Evolutionary conservation across 2,329 filamentous ascomycete species (phyloP).

Genomic region (Colletotrichum endophyticum): DNA sequence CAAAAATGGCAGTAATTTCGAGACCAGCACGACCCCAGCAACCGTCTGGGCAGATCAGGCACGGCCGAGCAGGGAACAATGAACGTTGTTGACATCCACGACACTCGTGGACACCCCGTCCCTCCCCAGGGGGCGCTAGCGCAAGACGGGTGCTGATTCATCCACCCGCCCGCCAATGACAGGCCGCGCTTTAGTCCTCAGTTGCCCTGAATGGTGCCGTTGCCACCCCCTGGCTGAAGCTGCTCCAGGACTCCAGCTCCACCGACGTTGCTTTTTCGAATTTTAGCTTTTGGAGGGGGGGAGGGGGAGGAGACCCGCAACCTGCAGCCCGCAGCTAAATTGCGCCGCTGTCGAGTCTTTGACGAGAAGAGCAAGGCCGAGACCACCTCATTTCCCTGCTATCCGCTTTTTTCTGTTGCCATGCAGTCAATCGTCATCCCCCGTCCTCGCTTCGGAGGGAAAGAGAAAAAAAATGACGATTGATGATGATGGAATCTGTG

Average conservation of each 20-base stretch:
- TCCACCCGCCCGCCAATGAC: neutral
- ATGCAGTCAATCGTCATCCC: neutral
- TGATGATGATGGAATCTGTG: neutral
- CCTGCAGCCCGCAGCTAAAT: neutral
- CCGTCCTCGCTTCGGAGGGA: neutral
- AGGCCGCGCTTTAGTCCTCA: neutral
- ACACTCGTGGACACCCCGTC: neutral
- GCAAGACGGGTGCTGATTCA: neutral
- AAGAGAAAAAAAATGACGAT: neutral
- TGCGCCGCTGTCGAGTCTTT: neutral
- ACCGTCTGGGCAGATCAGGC: constrained; percentile 13
- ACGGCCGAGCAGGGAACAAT: neutral
- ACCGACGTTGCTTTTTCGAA: neutral
- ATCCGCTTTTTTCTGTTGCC: neutral
- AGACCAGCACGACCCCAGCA: constrained; percentile 10
- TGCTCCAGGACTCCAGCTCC: neutral
- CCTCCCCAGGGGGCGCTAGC: neutral
- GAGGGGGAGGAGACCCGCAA: neutral
- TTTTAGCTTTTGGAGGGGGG: neutral
- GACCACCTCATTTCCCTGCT: neutral
- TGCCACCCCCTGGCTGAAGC: neutral
- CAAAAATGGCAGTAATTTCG: neutral
- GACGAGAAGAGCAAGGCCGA: neutral
- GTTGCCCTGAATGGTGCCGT: neutral
- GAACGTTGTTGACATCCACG: neutral